Evolutionary conservation across 768 basidiomycete genomes (phyloP).

Genomic region (Suillus subalutaceus): DNA sequence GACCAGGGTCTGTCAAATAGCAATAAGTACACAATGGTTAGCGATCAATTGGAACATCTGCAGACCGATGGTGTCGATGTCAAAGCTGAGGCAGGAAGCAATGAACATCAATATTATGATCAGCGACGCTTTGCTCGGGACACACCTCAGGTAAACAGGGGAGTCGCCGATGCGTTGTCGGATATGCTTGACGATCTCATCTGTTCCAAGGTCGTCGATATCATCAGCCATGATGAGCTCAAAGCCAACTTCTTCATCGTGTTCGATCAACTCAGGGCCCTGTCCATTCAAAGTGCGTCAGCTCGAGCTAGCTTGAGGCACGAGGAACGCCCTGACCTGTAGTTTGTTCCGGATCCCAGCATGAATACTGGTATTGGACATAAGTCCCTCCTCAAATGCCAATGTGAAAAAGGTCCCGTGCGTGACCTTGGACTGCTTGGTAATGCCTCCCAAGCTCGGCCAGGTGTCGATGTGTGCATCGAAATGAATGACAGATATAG

Average conservation of each 20-base stretch:
- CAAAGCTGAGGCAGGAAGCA: conserved; percentile 45
- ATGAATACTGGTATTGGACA: conserved; percentile 71
- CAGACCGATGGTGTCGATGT: conserved; percentile 74
- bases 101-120: not conserved
- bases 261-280: conserved; percentile 40
- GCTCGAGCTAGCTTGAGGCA: not conserved
- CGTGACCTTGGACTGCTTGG: conserved; percentile 62
- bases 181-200: conserved; percentile 66
- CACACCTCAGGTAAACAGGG: conserved; percentile 66
- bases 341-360: conserved; percentile 80
- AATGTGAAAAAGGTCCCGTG: conserved; percentile 84
- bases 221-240: conserved; percentile 75
- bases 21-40: not conserved
- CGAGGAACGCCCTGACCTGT: conserved; percentile 30
- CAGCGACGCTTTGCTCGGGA: not conserved
- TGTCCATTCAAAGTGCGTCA: conserved; percentile 1
- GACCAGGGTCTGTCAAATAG: conserved; percentile 54
- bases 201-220: conserved; percentile 72
- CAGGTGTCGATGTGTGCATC: conserved; percentile 67
- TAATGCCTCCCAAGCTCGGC: conserved; percentile 30
- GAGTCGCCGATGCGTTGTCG: conserved; percentile 63
- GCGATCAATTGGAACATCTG: not conserved
- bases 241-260: conserved; percentile 72
- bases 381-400: conserved; percentile 70
- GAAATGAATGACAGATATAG: conserved; percentile 76